Percentiles rank a stretch among this genome's conserved stretches.
Evolutionary conservation across 352 stramenopile species (phyloP).

Genomic region (Globisporangium cederbergense): DNA sequence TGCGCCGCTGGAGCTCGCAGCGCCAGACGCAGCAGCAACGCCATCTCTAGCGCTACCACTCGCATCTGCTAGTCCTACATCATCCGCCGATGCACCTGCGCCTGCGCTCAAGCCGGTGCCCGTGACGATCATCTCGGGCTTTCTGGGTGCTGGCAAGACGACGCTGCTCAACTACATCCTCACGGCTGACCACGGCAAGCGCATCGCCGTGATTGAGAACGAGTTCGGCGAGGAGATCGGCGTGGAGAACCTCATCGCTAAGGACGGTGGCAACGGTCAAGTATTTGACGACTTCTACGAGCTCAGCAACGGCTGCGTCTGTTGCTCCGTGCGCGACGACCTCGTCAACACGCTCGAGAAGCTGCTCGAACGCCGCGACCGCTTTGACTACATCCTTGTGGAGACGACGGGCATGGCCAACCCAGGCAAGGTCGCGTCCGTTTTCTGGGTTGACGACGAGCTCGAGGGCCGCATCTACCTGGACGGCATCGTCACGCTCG

Average conservation of each 20-base stretch:
- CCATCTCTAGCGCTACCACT: background rate
- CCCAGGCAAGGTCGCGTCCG: constrained; percentile 92
- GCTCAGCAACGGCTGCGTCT: constrained; percentile 98
- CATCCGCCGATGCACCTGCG: background rate
- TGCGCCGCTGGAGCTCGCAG: background rate
- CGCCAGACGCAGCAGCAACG: background rate
- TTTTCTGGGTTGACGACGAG: constrained; percentile 95
- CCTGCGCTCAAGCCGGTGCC: constrained; percentile 38
- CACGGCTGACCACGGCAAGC: constrained; percentile 87
- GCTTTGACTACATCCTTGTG: constrained; percentile 92
- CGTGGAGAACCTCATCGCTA: constrained; percentile 91
- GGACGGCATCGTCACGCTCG: constrained; percentile 96
- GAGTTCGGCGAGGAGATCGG: constrained; percentile 97
- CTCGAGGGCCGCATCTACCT: constrained; percentile 87
- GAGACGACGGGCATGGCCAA: constrained; percentile 95
- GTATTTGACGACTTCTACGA: constrained; percentile 91
- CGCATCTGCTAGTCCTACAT: background rate
- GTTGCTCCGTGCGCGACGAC: constrained; percentile 95
- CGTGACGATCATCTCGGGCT: constrained; percentile 96
- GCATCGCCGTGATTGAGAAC: constrained; percentile 98
- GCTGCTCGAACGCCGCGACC: constrained; percentile 75
- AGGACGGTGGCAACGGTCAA: constrained; percentile 53
- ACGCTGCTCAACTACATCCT: constrained; percentile 98
- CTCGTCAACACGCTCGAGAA: constrained; percentile 78
- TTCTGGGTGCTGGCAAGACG: constrained; percentile 96